Evolutionary conservation across 805 yeast species (phyloP).

Genomic region (Cyberlindnera mycetangii): DNA sequence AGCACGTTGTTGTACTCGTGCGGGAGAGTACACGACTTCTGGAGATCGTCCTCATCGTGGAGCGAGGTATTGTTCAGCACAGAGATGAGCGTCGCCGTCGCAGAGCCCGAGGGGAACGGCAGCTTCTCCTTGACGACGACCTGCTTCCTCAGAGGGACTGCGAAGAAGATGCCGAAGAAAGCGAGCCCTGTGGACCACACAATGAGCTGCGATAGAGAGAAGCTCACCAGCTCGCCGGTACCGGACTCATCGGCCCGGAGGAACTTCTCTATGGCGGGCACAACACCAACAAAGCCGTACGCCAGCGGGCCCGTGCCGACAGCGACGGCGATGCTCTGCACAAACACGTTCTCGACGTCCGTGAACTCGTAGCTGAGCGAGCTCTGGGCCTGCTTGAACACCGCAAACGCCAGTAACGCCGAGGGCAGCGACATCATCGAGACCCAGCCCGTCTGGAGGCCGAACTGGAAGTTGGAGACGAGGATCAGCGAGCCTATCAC

Average conservation of each 20-base stretch:
- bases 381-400: conserved; percentile 57
- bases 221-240: conserved; percentile 33
- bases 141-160: conserved; percentile 82
- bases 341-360: conserved; percentile 92
- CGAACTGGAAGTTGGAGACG: conserved; percentile 91
- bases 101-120: conserved; percentile 93
- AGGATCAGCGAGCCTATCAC: conserved; percentile 84
- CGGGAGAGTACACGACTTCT: conserved; percentile 6
- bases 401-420: conserved; percentile 81
- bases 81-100: conserved; percentile 76
- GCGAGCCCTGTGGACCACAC: conserved; percentile 87
- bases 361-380: conserved; percentile 48
- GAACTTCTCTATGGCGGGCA: conserved; percentile 93
- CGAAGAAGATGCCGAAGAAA: conserved; percentile 93
- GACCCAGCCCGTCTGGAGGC: conserved; percentile 98
- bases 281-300: conserved; percentile 90
- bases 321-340: conserved; percentile 92
- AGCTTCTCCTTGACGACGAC: conserved; percentile 85
- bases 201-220: conserved; percentile 52
- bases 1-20: conserved; percentile 17
- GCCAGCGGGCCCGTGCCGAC: conserved; percentile 97
- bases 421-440: conserved; percentile 98
- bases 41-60: conserved; percentile 16
- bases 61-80: conserved; percentile 84
- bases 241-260: conserved; percentile 79